Conservation (phyloP, 371 early-diverging fungal species). For the Mortierella sp. region DNA sequence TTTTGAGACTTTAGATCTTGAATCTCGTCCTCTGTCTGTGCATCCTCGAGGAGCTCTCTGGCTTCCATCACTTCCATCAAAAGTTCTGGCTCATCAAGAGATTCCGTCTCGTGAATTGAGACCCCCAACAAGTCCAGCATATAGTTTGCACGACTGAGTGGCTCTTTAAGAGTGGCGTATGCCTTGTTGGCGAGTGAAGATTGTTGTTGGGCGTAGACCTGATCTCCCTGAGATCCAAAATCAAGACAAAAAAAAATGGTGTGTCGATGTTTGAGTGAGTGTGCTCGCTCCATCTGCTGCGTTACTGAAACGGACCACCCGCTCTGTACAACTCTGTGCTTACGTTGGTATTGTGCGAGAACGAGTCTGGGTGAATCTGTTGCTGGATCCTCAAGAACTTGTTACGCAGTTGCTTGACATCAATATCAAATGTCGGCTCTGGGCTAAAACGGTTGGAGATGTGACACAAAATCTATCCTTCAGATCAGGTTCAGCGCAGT, state of each 20-base stretch:
- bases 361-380: conserved; percentile 89
- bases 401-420: conserved; percentile 67
- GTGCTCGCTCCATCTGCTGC: no score
- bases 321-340: conserved; percentile 1
- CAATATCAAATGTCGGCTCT: conserved; percentile 73
- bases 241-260: not conserved
- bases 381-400: conserved; percentile 83
- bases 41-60: conserved; percentile 79
- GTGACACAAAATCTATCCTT: not conserved
- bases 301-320: no score
- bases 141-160: conserved; percentile 84
- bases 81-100: conserved; percentile 74
- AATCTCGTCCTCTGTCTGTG: conserved; percentile 65
- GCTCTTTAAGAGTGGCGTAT: conserved; percentile 81
- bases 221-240: conserved; percentile 65
- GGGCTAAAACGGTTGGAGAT: conserved; percentile 41
- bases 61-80: conserved; percentile 87
- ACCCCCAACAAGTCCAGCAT: conserved; percentile 72
- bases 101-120: conserved; percentile 74
- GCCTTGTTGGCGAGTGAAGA: conserved; percentile 90
- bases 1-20: conserved; percentile 61
- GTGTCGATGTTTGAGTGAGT: no score
- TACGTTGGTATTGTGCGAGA: conserved; percentile 74
- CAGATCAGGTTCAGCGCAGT: conserved; percentile 3
- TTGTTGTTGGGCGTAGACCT: conserved; percentile 78